Conservation (phyloP, 1,284 basidiomycete genomes). For the Heliocybe sulcata region DNA sequence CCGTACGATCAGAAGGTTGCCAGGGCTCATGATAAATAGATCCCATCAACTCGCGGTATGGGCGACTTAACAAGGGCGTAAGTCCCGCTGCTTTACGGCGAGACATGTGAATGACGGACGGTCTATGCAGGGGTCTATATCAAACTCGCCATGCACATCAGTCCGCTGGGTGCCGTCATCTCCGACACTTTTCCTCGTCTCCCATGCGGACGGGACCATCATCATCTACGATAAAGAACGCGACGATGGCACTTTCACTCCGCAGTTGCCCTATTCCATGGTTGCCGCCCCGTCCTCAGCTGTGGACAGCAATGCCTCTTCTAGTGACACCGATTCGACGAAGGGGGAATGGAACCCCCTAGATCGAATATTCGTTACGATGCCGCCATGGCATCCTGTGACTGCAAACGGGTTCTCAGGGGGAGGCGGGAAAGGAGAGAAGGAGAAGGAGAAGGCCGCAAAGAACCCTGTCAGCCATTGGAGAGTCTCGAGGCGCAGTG, state of each 20-base stretch:
- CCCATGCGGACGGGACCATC: conserved; percentile 86
- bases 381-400: conserved; percentile 76
- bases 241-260: conserved; percentile 73
- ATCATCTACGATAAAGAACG: conserved; percentile 86
- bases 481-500: conserved; percentile 61
- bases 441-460: conserved; percentile 59
- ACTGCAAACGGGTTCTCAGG: conserved; percentile 27
- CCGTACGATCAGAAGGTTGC: background rate
- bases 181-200: conserved; percentile 81
- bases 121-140: conserved; percentile 63
- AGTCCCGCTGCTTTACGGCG: conserved; percentile 15
- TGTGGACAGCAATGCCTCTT: conserved; percentile 1
- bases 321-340: background rate
- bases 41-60: conserved; percentile 79
- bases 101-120: conserved; percentile 8
- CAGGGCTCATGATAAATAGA: conserved; percentile 34
- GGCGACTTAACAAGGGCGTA: conserved; percentile 88
- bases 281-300: conserved; percentile 15
- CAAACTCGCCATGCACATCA: conserved; percentile 73
- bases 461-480: conserved; percentile 88
- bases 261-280: conserved; percentile 37
- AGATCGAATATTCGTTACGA: conserved; percentile 72
- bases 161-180: conserved; percentile 89
- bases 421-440: conserved; percentile 37
- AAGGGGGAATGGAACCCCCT: conserved; percentile 62